phyloP scores from a whole-genome alignment of 1,139 yeast genomes.

The Candida gigantensis region DNA sequence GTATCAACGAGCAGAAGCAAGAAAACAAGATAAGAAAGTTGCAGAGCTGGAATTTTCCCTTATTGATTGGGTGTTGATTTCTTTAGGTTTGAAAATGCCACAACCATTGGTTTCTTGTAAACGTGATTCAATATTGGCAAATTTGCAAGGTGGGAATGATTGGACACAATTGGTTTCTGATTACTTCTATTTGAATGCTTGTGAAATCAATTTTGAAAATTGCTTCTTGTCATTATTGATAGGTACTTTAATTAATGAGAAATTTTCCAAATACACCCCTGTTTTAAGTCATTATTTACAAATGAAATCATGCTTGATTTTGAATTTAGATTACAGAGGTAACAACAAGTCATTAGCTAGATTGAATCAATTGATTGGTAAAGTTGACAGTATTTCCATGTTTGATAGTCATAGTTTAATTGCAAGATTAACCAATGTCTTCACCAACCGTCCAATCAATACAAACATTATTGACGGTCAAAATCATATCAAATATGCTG shows the following conservation, averaged over 20 bases:
- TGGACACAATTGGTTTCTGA: constrained; percentile 25
- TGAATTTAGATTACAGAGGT: constrained; percentile 35
- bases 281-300: constrained; percentile 28
- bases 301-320: constrained; percentile 28
- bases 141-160: constrained; percentile 26
- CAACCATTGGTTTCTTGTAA: constrained; percentile 19
- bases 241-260: constrained; percentile 28
- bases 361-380: constrained; percentile 30
- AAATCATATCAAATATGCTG: constrained; percentile 34
- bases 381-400: constrained; percentile 35
- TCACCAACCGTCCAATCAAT: constrained; percentile 24
- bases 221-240: constrained; percentile 34
- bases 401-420: constrained; percentile 31
- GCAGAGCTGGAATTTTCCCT: not conserved
- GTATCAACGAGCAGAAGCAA: constrained; percentile 9
- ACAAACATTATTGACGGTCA: constrained; percentile 27
- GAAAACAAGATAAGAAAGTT: constrained; percentile 5
- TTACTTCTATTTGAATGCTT: constrained; percentile 30
- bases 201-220: constrained; percentile 41
- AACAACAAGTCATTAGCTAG: constrained; percentile 23
- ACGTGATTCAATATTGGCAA: constrained; percentile 21
- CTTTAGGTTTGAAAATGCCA: constrained; percentile 35
- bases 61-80: constrained; percentile 27
- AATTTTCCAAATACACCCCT: constrained; percentile 22
- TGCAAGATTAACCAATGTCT: constrained; percentile 31